These are phyloP conservation scores for Alternaria consortialis DNA, from an alignment of 2,329 filamentous ascomycete species.

Conservation along the genomic window DNA sequence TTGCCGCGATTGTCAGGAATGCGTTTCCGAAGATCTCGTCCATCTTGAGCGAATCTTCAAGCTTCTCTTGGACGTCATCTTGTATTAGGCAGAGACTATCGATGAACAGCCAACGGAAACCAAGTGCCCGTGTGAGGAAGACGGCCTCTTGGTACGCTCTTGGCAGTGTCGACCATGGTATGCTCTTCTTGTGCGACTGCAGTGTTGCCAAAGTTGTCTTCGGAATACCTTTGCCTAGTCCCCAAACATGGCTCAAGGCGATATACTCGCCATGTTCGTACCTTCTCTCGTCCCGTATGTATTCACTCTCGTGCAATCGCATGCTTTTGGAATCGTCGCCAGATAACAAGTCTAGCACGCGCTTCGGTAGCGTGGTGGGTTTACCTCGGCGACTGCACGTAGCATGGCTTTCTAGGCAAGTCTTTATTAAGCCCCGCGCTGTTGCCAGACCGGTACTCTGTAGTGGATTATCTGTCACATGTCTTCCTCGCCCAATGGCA, in stretches of 20 bases:
- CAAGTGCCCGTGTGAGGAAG: slow-evolving; percentile 45
- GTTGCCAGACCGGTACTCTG: slow-evolving; percentile 40
- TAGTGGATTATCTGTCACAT: slow-evolving; percentile 41
- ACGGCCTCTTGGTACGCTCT: slow-evolving; percentile 49
- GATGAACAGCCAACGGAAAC: slow-evolving; percentile 50
- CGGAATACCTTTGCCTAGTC: slow-evolving; percentile 35
- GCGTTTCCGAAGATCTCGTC: slow-evolving; percentile 44
- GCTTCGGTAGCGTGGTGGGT: slow-evolving; percentile 38
- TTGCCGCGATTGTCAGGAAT: slow-evolving; percentile 47
- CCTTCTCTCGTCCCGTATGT: slow-evolving; percentile 33
- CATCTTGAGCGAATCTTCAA: slow-evolving; percentile 39
- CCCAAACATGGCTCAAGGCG: slow-evolving; percentile 47
- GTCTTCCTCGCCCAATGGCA: slow-evolving; percentile 46
- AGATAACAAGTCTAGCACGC: slow-evolving; percentile 41
- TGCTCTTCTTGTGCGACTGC: slow-evolving; percentile 37
- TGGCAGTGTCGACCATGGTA: slow-evolving; percentile 41
- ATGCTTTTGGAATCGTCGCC: slow-evolving; percentile 43
- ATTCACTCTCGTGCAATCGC: slow-evolving; percentile 41
- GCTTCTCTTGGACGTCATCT: slow-evolving; percentile 40
- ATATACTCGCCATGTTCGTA: slow-evolving; percentile 47
- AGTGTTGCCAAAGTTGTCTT: slow-evolving; percentile 43
- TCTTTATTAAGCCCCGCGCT: slow-evolving; percentile 39
- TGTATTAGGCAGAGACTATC: slow-evolving; percentile 48
- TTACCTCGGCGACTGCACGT: slow-evolving; percentile 36
- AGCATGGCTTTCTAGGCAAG: slow-evolving; percentile 42